Percentiles rank a stretch among this genome's conserved stretches.
Evolutionary conservation across 176 grass and related monocot genomes (phyloP).

Genomic region (Carex myosuroides): DNA sequence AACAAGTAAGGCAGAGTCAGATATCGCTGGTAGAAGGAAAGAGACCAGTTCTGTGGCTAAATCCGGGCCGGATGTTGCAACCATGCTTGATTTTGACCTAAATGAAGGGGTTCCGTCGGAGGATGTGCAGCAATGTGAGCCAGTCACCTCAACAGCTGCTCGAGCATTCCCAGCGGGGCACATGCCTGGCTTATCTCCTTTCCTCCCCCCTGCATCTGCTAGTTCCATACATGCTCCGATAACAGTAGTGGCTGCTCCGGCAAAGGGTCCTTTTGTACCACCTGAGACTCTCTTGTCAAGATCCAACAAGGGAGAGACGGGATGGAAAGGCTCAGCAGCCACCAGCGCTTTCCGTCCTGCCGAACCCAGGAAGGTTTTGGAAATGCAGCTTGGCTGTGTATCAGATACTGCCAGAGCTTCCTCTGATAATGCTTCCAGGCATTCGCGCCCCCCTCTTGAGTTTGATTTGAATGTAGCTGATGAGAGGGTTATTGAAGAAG

Average conservation of each 20-base stretch:
- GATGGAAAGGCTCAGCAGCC: slow-evolving; percentile 86
- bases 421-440: slow-evolving; percentile 36
- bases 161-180: slow-evolving; percentile 22
- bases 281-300: slow-evolving; percentile 54
- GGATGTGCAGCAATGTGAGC: slow-evolving; percentile 42
- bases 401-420: slow-evolving; percentile 23
- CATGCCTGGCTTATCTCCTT: slow-evolving; percentile 22
- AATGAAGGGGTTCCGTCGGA: slow-evolving; percentile 67
- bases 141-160: slow-evolving; percentile 27
- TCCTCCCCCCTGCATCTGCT: slow-evolving; percentile 28
- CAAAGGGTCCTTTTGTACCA: slow-evolving; percentile 66
- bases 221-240: slow-evolving; percentile 40
- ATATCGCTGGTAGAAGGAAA: slow-evolving; percentile 24
- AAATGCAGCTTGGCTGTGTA: slow-evolving; percentile 36
- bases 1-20: slow-evolving; percentile 7
- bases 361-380: slow-evolving; percentile 46
- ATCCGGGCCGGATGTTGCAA: slow-evolving; percentile 29
- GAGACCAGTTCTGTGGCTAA: slow-evolving; percentile 31
- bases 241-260: slow-evolving; percentile 53
- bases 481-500: slow-evolving; percentile 52
- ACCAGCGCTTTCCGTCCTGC: slow-evolving; percentile 82
- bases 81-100: slow-evolving; percentile 71
- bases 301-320: slow-evolving; percentile 35
- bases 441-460: slow-evolving; percentile 35
- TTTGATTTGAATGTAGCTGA: slow-evolving; percentile 83